Percentiles rank a stretch among this genome's conserved stretches.
phyloP scores from a whole-genome alignment of 306 rosid species.

The Quercus ilex region DNA sequence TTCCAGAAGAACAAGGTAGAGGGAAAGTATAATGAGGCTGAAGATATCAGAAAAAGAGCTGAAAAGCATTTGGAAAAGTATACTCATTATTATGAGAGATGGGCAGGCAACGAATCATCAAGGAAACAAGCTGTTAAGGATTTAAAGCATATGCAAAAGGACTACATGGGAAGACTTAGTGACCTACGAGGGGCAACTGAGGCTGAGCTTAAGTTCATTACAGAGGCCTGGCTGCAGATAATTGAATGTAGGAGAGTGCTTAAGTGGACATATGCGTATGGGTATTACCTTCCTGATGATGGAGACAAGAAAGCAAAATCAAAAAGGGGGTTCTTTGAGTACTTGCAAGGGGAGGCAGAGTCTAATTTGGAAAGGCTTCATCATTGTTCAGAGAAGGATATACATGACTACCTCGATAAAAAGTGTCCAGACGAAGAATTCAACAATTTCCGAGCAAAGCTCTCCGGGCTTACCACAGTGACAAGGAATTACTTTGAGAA shows the following conservation, averaged over 20 bases:
- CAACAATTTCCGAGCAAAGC: constrained; percentile 80
- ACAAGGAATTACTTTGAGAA: constrained; percentile 57
- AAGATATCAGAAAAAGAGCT: constrained; percentile 81
- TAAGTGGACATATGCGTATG: constrained; percentile 94
- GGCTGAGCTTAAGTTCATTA: constrained; percentile 86
- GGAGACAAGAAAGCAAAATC: constrained; percentile 30
- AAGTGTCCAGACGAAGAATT: constrained; percentile 60
- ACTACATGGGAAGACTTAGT: constrained; percentile 71
- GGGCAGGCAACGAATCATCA: constrained; percentile 91
- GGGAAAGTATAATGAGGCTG: constrained; percentile 50
- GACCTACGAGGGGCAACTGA: constrained; percentile 79
- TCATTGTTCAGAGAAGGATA: constrained; percentile 82
- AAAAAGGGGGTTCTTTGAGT: constrained; percentile 63
- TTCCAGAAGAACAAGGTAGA: constrained; percentile 48
- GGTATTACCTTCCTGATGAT: constrained; percentile 72
- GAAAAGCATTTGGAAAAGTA: constrained; percentile 81
- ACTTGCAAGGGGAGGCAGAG: constrained; percentile 79
- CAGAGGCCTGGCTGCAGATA: constrained; percentile 93
- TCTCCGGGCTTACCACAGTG: constrained; percentile 71
- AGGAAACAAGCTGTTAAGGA: constrained; percentile 86
- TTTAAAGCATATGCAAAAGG: constrained; percentile 71
- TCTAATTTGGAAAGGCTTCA: constrained; percentile 77
- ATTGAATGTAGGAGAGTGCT: constrained; percentile 88
- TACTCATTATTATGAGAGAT: constrained; percentile 88
- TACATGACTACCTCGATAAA: constrained; percentile 48